A percentile compares a stretch with the other conserved stretches of the same genome.
Conservation (phyloP, 176 grass and related monocot species). For the Pontederia crassipes region DNA sequence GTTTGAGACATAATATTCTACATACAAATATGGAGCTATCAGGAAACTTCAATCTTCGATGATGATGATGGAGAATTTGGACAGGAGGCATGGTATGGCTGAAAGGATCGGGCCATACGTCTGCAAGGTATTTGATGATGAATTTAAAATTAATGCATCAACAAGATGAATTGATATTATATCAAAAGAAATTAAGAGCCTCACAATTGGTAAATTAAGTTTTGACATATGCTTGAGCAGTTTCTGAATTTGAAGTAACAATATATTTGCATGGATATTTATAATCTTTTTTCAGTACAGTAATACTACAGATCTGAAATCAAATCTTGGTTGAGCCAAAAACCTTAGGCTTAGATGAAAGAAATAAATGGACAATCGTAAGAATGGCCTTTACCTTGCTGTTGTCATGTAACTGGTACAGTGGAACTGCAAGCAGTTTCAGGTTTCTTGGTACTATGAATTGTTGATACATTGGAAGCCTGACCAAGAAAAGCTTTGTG, state of each 20-base stretch:
- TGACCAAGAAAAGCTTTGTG: slow-evolving; percentile 56
- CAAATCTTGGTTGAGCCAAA: too few species aligned
- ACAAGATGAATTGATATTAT: not conserved
- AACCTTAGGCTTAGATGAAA: too few species aligned
- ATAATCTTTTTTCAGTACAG: too few species aligned
- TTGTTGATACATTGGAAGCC: slow-evolving; percentile 29
- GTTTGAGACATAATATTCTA: too few species aligned
- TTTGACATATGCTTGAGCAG: too few species aligned
- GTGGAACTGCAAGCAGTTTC: slow-evolving; percentile 44
- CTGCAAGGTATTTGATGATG: slow-evolving; percentile 11
- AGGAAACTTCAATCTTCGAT: slow-evolving; percentile 15
- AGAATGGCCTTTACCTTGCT: slow-evolving; percentile 7
- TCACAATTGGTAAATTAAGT: too few species aligned
- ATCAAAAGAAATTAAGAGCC: not conserved
- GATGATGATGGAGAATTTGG: slow-evolving; percentile 47
- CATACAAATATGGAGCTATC: not conserved
- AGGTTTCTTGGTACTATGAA: slow-evolving; percentile 42
- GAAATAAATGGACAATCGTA: too few species aligned
- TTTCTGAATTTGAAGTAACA: too few species aligned
- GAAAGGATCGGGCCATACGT: slow-evolving; percentile 51
- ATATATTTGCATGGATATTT: too few species aligned
- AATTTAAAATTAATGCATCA: not conserved
- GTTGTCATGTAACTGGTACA: slow-evolving; percentile 50
- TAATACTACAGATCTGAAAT: too few species aligned
- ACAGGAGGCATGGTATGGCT: slow-evolving; percentile 41